phyloP scores from a whole-genome alignment of 331 rosid genomes.

The Prunus yedoensis region DNA sequence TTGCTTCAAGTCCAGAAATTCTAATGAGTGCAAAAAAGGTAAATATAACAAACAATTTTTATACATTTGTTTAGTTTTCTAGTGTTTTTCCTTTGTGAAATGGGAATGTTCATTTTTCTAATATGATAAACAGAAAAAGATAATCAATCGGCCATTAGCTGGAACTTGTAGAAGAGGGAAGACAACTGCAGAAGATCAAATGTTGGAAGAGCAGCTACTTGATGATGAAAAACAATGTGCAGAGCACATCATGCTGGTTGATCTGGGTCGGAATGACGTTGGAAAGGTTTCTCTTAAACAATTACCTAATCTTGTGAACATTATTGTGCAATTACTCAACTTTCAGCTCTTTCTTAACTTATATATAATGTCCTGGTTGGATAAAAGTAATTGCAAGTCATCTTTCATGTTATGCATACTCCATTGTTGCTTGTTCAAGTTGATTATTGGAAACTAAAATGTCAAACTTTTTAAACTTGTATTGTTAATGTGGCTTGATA shows the following conservation, averaged over 20 bases:
- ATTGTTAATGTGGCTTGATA: conserved; percentile 22
- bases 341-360: too few relatives aligned
- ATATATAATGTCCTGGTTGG: too few relatives aligned
- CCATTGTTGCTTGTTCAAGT: too few relatives aligned
- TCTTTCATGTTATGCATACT: too few relatives aligned
- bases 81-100: neutral
- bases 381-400: too few relatives aligned
- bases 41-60: neutral
- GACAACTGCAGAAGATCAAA: conserved; percentile 62
- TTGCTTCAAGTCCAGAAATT: conserved; percentile 92
- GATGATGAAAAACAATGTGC: conserved; percentile 78
- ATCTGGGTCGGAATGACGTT: conserved; percentile 86
- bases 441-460: too few relatives aligned
- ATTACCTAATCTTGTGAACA: conserved; percentile 10
- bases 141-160: conserved; percentile 84
- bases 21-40: conserved; percentile 73
- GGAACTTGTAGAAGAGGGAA: conserved; percentile 81
- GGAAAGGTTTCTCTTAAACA: conserved; percentile 59
- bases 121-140: conserved; percentile 49
- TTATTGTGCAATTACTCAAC: neutral
- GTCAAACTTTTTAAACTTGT: neutral
- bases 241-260: conserved; percentile 91
- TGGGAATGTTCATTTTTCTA: conserved; percentile 18
- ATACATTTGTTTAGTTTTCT: neutral
- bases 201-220: conserved; percentile 63